phyloP scores from a whole-genome alignment of 106 monocot genomes.

The Cymbidium sinense region DNA sequence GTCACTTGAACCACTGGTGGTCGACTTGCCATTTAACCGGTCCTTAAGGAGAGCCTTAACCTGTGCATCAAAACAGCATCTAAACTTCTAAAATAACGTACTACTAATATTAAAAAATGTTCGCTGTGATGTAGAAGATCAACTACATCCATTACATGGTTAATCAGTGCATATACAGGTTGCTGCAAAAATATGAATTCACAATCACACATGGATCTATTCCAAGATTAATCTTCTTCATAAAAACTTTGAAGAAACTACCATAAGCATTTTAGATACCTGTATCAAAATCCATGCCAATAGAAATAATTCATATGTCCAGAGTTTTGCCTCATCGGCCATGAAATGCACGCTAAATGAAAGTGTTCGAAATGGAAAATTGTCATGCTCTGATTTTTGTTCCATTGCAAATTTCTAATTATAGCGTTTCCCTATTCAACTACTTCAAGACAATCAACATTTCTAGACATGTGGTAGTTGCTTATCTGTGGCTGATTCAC shows the following conservation, averaged over 20 bases:
- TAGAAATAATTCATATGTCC: not conserved
- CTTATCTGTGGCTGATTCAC: not conserved
- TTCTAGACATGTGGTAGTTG: not conserved
- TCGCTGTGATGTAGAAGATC: not conserved
- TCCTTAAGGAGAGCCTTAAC: slow-evolving; percentile 89
- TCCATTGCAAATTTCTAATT: not conserved
- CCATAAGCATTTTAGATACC: not conserved
- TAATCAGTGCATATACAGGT: not conserved
- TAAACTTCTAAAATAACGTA: not conserved
- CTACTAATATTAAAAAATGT: not conserved
- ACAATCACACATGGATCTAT: not conserved
- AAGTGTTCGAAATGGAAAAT: not conserved
- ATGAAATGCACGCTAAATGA: not conserved
- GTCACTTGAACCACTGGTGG: slow-evolving; percentile 50
- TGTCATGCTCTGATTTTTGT: not conserved
- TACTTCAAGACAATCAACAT: not conserved
- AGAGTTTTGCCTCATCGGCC: not conserved
- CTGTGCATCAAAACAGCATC: slow-evolving; percentile 22
- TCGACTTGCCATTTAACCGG: slow-evolving; percentile 66
- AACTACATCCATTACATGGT: not conserved
- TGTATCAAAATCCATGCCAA: not conserved
- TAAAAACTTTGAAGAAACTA: not conserved
- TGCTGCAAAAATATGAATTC: not conserved
- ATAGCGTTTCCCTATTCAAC: not conserved
- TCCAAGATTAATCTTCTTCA: not conserved